phyloP scores from a whole-genome alignment of 2,329 filamentous ascomycete species.

The Calonectria naviculata region DNA sequence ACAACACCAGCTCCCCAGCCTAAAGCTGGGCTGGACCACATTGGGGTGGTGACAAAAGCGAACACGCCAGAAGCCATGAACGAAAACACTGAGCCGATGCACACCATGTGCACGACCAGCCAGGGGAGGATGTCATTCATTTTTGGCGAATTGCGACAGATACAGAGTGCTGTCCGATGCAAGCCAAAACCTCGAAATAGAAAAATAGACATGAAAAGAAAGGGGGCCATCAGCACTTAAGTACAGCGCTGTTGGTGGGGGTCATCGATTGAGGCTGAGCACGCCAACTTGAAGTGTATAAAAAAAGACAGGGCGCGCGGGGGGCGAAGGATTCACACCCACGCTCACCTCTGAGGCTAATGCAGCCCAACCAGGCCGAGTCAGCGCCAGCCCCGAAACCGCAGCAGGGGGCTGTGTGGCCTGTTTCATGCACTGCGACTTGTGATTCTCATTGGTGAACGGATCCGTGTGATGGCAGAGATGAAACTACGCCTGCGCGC shows the following conservation, averaged over 20 bases:
- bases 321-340: background rate
- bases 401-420: background rate
- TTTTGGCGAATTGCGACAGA: background rate
- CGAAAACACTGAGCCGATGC: background rate
- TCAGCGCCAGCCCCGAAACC: background rate
- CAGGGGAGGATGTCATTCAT: background rate
- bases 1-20: background rate
- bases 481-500: too few relatives aligned
- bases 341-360: background rate
- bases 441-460: background rate
- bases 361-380: background rate
- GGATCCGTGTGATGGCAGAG: too few relatives aligned
- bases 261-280: background rate
- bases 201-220: background rate
- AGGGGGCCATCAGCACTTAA: background rate
- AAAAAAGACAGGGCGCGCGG: background rate
- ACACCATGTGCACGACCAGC: background rate
- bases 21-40: background rate
- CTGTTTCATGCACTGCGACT: background rate
- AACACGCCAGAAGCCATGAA: background rate
- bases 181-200: background rate
- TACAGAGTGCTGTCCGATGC: background rate
- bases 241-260: background rate
- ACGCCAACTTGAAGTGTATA: background rate
- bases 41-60: background rate